Conservation (phyloP, 768 basidiomycete genomes). For the Naganishia antarctica region DNA sequence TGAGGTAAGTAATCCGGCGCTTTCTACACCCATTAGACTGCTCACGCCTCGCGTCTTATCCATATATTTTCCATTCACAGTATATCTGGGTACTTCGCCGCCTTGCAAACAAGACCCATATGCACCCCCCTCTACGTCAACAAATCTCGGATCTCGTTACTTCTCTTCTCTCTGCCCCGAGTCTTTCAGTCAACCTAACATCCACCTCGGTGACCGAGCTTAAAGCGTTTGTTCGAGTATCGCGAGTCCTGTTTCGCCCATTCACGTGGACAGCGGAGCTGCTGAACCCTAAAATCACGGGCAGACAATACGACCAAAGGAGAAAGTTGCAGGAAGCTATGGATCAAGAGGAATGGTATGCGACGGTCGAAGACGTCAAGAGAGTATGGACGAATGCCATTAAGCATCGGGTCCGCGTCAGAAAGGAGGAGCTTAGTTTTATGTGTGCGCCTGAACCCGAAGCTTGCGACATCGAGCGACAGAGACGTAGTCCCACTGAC, state of each 20-base stretch:
- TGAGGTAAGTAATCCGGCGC: constrained; percentile 6
- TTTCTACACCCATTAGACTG: too few relatives aligned
- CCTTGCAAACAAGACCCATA: constrained; percentile 29
- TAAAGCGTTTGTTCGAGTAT: constrained; percentile 26
- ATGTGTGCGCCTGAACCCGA: not conserved
- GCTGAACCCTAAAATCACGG: constrained; percentile 6
- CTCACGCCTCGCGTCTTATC: too few relatives aligned
- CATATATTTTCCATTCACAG: too few relatives aligned
- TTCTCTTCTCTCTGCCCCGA: constrained; percentile 15
- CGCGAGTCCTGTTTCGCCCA: constrained; percentile 23
- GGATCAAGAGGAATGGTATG: constrained; percentile 29
- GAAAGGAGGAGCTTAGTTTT: not conserved
- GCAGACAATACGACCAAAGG: constrained; percentile 28
- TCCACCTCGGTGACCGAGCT: constrained; percentile 16
- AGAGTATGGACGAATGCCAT: constrained; percentile 25
- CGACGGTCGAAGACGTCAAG: constrained; percentile 20
- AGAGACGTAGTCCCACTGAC: too few relatives aligned
- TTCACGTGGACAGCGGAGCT: constrained; percentile 20
- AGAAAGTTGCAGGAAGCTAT: constrained; percentile 27
- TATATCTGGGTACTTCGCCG: constrained; percentile 21
- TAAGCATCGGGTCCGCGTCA: constrained; percentile 7
- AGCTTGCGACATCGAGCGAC: not conserved
- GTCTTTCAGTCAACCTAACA: constrained; percentile 5
- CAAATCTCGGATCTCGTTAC: constrained; percentile 27
- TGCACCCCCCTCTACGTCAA: constrained; percentile 29